These are phyloP conservation scores for Aureococcus anophagefferens DNA, from an alignment of 108 stramenopile species.

Conservation along the genomic window DNA sequence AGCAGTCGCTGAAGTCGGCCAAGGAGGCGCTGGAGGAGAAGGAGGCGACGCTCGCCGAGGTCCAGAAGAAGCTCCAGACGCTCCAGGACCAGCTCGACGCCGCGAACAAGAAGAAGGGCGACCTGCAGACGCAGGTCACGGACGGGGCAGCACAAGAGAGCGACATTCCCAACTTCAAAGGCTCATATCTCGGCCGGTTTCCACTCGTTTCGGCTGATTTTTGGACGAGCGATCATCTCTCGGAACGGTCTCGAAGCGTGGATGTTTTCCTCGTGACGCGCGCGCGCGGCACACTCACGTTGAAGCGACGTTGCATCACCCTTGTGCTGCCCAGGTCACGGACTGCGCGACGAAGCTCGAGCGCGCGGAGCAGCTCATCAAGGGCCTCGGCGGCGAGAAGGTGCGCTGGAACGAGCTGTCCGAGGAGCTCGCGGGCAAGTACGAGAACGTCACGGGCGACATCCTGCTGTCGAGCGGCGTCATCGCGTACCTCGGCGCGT, in stretches of 20 bases:
- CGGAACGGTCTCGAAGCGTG: too few relatives aligned
- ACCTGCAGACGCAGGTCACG: constrained; percentile 32
- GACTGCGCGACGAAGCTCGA: constrained; percentile 45
- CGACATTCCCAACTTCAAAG: too few relatives aligned
- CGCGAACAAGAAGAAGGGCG: constrained; percentile 32
- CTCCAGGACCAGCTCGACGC: constrained; percentile 24
- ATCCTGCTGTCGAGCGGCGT: constrained; percentile 51
- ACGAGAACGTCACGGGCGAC: constrained; percentile 38
- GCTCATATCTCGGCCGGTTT: too few relatives aligned
- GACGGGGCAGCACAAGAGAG: too few relatives aligned
- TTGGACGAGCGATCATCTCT: too few relatives aligned
- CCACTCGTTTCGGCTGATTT: too few relatives aligned
- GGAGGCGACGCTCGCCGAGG: constrained; percentile 37
- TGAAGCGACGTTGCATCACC: too few relatives aligned
- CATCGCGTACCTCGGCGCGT: constrained; percentile 56
- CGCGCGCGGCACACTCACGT: too few relatives aligned
- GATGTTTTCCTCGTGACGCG: too few relatives aligned
- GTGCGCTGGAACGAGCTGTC: constrained; percentile 36
- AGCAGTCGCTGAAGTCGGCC: constrained; percentile 8
- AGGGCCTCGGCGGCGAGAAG: constrained; percentile 48
- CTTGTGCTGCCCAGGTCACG: too few relatives aligned
- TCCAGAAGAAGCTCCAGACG: constrained; percentile 8
- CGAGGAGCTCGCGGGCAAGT: constrained; percentile 20
- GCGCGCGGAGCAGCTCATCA: constrained; percentile 47
- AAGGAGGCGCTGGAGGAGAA: constrained; percentile 32